Evolutionary conservation across 2,329 filamentous ascomycete species (phyloP), one percentile per base, ranked within the genome.

Genomic region (Cercospora zeae-maydis): DNA sequence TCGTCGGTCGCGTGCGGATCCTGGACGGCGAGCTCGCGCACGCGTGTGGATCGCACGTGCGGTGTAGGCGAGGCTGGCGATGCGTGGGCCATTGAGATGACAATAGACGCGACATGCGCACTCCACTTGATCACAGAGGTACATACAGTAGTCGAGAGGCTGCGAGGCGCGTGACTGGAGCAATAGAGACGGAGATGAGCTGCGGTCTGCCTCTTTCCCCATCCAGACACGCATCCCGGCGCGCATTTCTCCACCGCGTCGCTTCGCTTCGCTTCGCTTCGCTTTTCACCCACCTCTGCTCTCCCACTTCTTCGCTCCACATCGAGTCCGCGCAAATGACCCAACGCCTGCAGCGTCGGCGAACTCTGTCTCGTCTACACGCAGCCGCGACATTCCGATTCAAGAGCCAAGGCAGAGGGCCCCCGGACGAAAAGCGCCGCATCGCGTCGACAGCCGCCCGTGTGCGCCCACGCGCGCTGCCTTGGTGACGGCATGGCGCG

Each of bases 61-160:
- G 39, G 39, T 16, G 39, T 16, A 16, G 39, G 39, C 39, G 39
- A 45, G 39, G 39, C 37, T 42, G 37, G 37, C 21, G 37, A 21
- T 19, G n/a, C 21, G 37, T 42, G 16, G 37, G 37, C 16, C 11
- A n/a, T 24, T 19, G 11, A 45, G 39, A 45, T 45, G 39, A 45
- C 16, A 45, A 21, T 24, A 42, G 16, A 16, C 21, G 58, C 58
- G 53, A 58, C 37, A 37, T 27, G 24, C 55, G 37, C 55, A 34
- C 55, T 58, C 55, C 53, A 56, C 53, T 56, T 56, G 53, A 56
- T 14, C 37, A 56, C 53, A 56, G 53, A 39, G 11, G 24, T 6
- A 27, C 24, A 27, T 27, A 27, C 24, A 27, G 53, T 42, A 42
- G 33, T 39, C 33, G 34, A 56, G 53, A 42, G 53, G 53, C 53